Conservation (phyloP, 257 asterid genomes). For the Ilex asprella region DNA sequence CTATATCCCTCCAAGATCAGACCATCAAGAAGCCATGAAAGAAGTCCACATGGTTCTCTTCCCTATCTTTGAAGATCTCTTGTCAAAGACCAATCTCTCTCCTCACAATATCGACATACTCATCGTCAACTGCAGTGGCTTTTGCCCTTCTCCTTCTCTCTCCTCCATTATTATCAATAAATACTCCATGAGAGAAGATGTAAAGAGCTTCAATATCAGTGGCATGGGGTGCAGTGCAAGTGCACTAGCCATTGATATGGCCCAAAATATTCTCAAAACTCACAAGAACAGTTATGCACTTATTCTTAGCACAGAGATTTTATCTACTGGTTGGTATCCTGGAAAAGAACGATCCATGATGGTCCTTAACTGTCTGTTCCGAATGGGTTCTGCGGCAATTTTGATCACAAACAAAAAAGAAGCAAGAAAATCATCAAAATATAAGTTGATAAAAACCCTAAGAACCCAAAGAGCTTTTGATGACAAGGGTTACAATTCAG, state of each 20-base stretch:
- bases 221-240: constrained; percentile 98
- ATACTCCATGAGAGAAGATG: constrained; percentile 48
- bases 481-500: constrained; percentile 54
- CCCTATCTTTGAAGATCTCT: constrained; percentile 46
- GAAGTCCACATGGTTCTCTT: constrained; percentile 59
- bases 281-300: constrained; percentile 45
- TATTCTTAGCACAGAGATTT: constrained; percentile 68
- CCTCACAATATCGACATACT: constrained; percentile 53
- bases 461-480: constrained; percentile 71
- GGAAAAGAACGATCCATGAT: constrained; percentile 57
- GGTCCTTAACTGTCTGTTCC: constrained; percentile 64
- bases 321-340: constrained; percentile 77
- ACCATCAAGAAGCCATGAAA: constrained; percentile 43
- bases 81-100: constrained; percentile 35
- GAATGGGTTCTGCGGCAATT: constrained; percentile 73
- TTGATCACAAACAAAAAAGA: constrained; percentile 44
- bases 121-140: constrained; percentile 89
- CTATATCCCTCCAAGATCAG: constrained; percentile 61
- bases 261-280: constrained; percentile 38
- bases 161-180: constrained; percentile 45
- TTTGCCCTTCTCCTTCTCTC: constrained; percentile 77
- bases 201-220: constrained; percentile 53
- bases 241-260: constrained; percentile 65
- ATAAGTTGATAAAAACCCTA: constrained; percentile 38
- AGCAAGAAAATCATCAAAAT: constrained; percentile 35